Conservation (phyloP, 768 basidiomycete species). For the Boletus sp. region DNA sequence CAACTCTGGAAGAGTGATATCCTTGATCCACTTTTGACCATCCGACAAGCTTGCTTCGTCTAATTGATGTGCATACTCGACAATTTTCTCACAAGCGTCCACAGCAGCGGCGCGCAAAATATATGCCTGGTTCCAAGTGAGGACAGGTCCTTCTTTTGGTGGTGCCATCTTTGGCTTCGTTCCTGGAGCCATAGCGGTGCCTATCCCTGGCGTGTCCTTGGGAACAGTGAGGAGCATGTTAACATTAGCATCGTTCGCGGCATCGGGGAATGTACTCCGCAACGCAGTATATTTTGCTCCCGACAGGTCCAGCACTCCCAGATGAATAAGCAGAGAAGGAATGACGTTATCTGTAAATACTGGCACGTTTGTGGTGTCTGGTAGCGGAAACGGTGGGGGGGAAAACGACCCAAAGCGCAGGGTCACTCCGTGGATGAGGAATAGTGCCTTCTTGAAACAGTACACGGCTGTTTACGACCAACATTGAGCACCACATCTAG, state of each 20-base stretch:
- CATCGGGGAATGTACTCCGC: conserved; percentile 47
- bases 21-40: conserved; percentile 49
- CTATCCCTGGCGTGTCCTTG: conserved; percentile 10
- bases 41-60: conserved; percentile 20
- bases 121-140: conserved; percentile 64
- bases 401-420: conserved; percentile 61
- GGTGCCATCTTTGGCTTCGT: conserved; percentile 17
- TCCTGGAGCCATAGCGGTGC: conserved; percentile 4
- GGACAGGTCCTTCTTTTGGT: conserved; percentile 49
- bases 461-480: conserved; percentile 57
- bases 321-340: conserved; percentile 76
- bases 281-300: conserved; percentile 40
- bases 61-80: conserved; percentile 46
- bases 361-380: conserved; percentile 56
- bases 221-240: conserved; percentile 39
- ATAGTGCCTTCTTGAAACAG: conserved; percentile 88
- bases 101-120: conserved; percentile 77
- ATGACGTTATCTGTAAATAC: conserved; percentile 81
- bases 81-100: conserved; percentile 72
- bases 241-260: conserved; percentile 39
- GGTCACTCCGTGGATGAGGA: conserved; percentile 68
- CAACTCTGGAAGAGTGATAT: conserved; percentile 57
- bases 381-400: conserved; percentile 59
- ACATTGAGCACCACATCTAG: background rate
- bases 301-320: conserved; percentile 72